These are phyloP conservation scores for Diaporthe vaccinii DNA, from an alignment of 2,329 filamentous ascomycete species.

Conservation along the genomic window DNA sequence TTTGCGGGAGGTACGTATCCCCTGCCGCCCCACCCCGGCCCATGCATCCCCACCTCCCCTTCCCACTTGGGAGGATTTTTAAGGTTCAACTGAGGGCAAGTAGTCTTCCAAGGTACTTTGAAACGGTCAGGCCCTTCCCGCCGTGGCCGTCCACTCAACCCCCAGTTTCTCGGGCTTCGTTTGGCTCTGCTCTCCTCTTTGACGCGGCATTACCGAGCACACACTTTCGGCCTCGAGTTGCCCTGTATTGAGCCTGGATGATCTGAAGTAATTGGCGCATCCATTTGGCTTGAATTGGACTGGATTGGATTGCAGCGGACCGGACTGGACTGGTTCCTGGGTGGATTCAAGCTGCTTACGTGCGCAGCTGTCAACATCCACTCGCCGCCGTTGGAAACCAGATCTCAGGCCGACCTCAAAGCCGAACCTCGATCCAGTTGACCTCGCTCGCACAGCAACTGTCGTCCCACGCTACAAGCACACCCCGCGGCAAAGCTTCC, in stretches of 20 bases:
- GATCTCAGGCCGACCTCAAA: conserved; percentile 25
- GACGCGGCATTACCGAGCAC: neutral
- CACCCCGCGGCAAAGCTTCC: conserved; percentile 20
- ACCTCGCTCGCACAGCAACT: neutral
- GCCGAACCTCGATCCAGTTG: conserved; percentile 3
- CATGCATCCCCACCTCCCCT: neutral
- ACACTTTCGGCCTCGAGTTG: neutral
- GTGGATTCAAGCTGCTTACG: conserved; percentile 9
- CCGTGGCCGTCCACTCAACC: neutral
- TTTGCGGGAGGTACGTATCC: neutral
- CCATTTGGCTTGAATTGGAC: neutral
- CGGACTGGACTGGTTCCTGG: neutral
- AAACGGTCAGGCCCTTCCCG: conserved; percentile 16
- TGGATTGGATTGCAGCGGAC: neutral
- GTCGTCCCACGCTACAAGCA: conserved; percentile 1
- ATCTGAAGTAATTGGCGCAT: neutral
- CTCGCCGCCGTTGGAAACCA: conserved; percentile 22
- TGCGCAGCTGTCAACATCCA: conserved; percentile 20
- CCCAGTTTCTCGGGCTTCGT: conserved; percentile 7
- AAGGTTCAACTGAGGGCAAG: neutral
- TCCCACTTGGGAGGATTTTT: conserved; percentile 5
- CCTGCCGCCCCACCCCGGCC: conserved; percentile 21
- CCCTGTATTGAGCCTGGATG: neutral
- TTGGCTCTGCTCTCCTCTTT: neutral
- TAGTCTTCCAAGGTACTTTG: conserved; percentile 28